Evolutionary conservation across 1,284 basidiomycete species (phyloP), one percentile per base, ranked within the genome.

Genomic region (Melampsora larici-populina): DNA sequence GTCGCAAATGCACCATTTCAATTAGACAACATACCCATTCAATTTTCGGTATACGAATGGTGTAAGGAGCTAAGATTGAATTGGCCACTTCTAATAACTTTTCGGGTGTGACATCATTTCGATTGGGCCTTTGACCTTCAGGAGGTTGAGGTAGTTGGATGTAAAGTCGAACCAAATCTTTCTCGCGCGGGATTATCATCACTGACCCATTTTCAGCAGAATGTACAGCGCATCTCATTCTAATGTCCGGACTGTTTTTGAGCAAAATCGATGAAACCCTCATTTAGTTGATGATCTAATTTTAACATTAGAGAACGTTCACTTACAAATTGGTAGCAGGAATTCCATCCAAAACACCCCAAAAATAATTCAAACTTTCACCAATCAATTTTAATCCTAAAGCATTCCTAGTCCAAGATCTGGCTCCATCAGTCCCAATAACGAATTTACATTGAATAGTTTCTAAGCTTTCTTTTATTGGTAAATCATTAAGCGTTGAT

Each of bases 371-470:
- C 63, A 40, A 31, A 65, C 63, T 77, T 67, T 92, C 90, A 26
- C 92, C 92, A 79, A 91, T 88, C 90, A 92, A 90, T 2, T 86
- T 82, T 64, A 92, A 90, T 2, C 87, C 87, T n/a, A 92, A 84
- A 1, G 85, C 81, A 79, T 90, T 89, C 36, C 91, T 87, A 8
- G 92, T 90, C 91, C 91, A 92, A 1, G 90, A 92, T 83, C 92
- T 91, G 0, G 91, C 91, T 9, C 82, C 90, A 81, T 90, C 89
- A 33, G 87, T 85, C 1, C 89, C 89, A 51, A 90, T 85, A 2
- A 90, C 87, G 77, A 87, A 90, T n/a, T 33, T 24, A 40, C 63
- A 65, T 7, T 18, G 24, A n/a, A 65, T 18, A 29, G 24, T 33
- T 33, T 65, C 63, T 9, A 65, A n/a, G 0, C 24, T 33, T 29